A percentile compares a stretch with the other conserved stretches of the same genome.
Evolutionary conservation across 345 rosid species (phyloP).

Genomic region (Raphanus raphanistrum): DNA sequence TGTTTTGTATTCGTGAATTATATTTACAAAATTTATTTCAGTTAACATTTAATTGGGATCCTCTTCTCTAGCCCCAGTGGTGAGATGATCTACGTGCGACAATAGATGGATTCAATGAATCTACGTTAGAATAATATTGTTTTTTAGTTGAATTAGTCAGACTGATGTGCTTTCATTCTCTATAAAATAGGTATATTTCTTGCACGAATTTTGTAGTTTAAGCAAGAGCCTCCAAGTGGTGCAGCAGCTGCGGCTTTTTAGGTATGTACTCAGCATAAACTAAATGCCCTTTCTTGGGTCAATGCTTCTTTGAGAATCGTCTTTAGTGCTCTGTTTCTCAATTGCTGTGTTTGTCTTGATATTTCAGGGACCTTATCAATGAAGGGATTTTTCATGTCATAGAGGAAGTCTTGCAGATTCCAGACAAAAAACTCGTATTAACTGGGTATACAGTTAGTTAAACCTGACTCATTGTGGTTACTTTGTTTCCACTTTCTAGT

Average conservation of each 20-base stretch:
- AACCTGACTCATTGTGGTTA: slow-evolving; percentile 16
- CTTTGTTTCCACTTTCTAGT: slow-evolving; percentile 20
- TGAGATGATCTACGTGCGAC: slow-evolving; percentile 17
- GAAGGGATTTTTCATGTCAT: slow-evolving; percentile 91
- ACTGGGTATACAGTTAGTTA: slow-evolving; percentile 65
- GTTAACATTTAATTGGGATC: slow-evolving; percentile 15
- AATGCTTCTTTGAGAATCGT: background rate
- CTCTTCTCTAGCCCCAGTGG: background rate
- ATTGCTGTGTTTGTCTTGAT: background rate
- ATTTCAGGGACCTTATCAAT: slow-evolving; percentile 79
- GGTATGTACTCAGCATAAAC: slow-evolving; percentile 48
- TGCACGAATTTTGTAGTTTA: slow-evolving; percentile 94
- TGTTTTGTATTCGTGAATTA: slow-evolving; percentile 20
- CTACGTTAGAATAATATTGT: background rate
- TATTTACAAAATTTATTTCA: background rate
- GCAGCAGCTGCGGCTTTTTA: slow-evolving; percentile 92
- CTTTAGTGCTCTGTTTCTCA: slow-evolving; percentile 9
- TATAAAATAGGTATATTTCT: slow-evolving; percentile 73
- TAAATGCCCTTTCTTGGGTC: background rate
- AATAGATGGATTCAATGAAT: slow-evolving; percentile 16
- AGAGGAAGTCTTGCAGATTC: slow-evolving; percentile 77
- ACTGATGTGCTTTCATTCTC: slow-evolving; percentile 32
- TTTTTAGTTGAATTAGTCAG: slow-evolving; percentile 17
- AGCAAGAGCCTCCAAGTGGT: slow-evolving; percentile 96
- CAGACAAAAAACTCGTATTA: slow-evolving; percentile 83